Evolutionary conservation across 2,329 filamentous ascomycete genomes (phyloP).

Genomic region (Pseudofabraea citricarpa): DNA sequence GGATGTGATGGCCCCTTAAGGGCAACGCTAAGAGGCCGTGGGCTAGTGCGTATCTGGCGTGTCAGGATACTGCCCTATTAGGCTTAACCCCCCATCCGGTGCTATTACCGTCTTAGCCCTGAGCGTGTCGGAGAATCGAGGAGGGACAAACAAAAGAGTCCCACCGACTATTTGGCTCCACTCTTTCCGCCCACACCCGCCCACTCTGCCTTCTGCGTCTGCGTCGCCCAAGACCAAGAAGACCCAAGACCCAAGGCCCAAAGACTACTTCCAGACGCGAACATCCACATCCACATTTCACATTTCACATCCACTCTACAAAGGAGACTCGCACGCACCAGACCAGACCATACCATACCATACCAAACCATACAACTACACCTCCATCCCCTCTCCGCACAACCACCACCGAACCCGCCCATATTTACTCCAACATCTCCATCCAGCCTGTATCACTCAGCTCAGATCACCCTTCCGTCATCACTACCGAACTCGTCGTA

Average conservation of each 20-base stretch:
- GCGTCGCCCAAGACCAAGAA: neutral
- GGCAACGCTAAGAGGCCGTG: neutral
- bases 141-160: neutral
- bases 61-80: neutral
- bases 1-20: too few relatives aligned
- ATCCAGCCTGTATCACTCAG: too few relatives aligned
- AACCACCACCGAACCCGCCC: constrained; percentile 1
- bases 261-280: constrained; percentile 12
- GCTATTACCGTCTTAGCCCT: too few relatives aligned
- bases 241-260: constrained; percentile 1
- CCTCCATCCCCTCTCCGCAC: neutral
- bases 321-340: too few relatives aligned
- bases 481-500: neutral
- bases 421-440: too few relatives aligned
- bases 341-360: too few relatives aligned
- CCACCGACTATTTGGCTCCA: constrained; percentile 3
- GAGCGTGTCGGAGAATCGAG: neutral
- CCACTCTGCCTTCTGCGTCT: neutral
- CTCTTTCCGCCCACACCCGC: constrained; percentile 1
- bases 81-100: too few relatives aligned
- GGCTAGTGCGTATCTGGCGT: neutral
- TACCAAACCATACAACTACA: constrained; percentile 2
- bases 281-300: constrained; percentile 12
- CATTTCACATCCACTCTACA: constrained; percentile 8
- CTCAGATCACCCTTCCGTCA: too few relatives aligned